Evolutionary conservation across 805 yeast genomes (phyloP), one percentile per base, ranked within the genome.

Genomic region (Metschnikowia peoriensis): DNA sequence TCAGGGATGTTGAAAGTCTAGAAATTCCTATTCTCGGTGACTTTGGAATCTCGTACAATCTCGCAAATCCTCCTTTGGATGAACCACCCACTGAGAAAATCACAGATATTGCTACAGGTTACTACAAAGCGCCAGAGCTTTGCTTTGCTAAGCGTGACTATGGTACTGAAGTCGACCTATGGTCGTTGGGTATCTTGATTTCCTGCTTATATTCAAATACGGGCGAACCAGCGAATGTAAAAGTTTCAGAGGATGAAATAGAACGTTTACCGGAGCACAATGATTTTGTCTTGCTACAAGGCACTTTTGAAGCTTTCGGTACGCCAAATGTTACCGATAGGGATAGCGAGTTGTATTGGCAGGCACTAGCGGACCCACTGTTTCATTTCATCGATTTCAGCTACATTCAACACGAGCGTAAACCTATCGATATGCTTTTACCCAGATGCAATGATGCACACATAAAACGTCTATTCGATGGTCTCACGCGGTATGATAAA

Each of bases 81-180:
- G 84, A 89, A 38, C 78, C 79, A 47, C 53, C 60, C 1, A 63
- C 66, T 6, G 61, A 66, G 9, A 71, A 77, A 57, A 72, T 77
- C 52, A 73, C 79, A n/a, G 88, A 82, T 57, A 84, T 89, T 4
- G 77, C 86, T 17, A 85, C 92, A 0, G 84, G 85, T 1, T 74
- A 75, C 35, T 89, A 81, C 67, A 83, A 86, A 54, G 84, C 94
- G 0, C 93, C 96, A 0, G 96, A 89, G 61, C 68, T 86, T 44
- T 70, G 88, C 41, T 77, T 87, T 47, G 88, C 89, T 0, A 67
- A 79, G n/a, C 55, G 71, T 1, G 71, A 75, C 53, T 89, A 89
- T 61, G 69, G 77, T 2, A 65, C 62, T 38, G 81, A 76, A 39
- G 71, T 88, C 8, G 96, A 89, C 60, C 72, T 87, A 14, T 89